A percentile compares a stretch with the other conserved stretches of the same genome.
Evolutionary conservation across 208 protist genomes (phyloP).

Genomic region (Tritrichomonas musculus): DNA sequence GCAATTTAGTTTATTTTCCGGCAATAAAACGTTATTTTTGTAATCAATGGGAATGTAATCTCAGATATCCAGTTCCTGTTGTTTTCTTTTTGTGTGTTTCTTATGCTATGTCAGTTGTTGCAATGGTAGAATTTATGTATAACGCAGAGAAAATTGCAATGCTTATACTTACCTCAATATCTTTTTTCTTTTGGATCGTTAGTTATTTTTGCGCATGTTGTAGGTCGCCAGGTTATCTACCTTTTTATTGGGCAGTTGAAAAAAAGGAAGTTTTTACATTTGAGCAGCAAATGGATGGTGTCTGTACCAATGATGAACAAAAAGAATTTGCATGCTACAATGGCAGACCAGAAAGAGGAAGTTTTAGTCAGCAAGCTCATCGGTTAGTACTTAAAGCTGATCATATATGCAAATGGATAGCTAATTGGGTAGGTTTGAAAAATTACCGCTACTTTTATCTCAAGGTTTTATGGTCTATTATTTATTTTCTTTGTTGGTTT

Average conservation of each 20-base stretch:
- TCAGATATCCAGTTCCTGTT: neutral
- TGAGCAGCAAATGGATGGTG: neutral
- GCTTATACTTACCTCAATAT: neutral
- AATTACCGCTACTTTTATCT: neutral
- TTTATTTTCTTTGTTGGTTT: neutral
- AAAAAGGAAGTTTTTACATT: neutral
- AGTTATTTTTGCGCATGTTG: neutral
- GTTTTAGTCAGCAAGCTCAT: neutral
- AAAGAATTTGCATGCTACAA: neutral
- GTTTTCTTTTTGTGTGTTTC: neutral
- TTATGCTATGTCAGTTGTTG: neutral
- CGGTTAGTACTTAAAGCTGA: neutral
- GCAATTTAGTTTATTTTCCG: slow-evolving; percentile 10
- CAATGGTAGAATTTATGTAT: neutral
- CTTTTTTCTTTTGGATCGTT: neutral
- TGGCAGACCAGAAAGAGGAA: neutral
- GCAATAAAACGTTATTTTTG: slow-evolving; percentile 8
- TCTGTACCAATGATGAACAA: neutral
- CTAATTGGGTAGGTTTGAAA: neutral
- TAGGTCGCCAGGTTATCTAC: neutral
- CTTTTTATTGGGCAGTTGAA: neutral
- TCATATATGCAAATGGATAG: neutral
- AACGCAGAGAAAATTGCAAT: neutral
- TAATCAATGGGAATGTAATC: slow-evolving; percentile 6
- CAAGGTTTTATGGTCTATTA: neutral